Evolutionary conservation across 805 yeast species (phyloP), one percentile per base, ranked within the genome.

Genomic region (Alloascoidea hylecoeti): DNA sequence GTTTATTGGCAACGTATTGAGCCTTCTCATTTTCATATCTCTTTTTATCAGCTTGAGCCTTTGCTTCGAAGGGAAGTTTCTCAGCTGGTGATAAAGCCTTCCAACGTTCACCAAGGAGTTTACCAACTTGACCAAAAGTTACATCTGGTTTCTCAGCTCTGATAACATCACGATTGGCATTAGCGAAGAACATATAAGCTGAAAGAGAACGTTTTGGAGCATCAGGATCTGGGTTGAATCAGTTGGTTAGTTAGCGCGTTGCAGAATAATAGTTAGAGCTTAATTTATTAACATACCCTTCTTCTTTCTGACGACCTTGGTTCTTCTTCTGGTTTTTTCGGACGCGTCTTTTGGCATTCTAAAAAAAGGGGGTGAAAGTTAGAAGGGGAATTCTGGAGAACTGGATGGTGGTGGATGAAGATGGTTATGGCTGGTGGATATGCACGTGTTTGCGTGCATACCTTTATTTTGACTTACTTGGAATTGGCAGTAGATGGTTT

Each of bases 191-290:
- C 94, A 82, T 82, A 72, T 82, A 82, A 35, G 92, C 88, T 40
- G 89, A 78, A 54, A 82, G 64, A 15, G 92, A 81, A 69, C 92
- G 77, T 77, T 82, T 82, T 59, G 94, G 94, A 48, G 94, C 94
- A 59, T 81, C 81, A 65, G 94, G 94, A 61, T 82, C 92, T 50
- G 9, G 9, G 12, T 12, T 6, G 14, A 6, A 12, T 12, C 14
- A 12, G 14, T 12, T 32, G 5, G 9, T 14, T 32, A 32, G 5
- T 32, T 15, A 14, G 15, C 9, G 9, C 9, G 15, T 12, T 32
- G 9, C 9, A 5, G 9, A 5, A 5, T 32, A 32, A 12, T 32
- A 5, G 14, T 32, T 12, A 32, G 15, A 5, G 9, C 14, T 5
- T 13, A 32, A n/a, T 15, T 12, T n/a, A 12, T 12, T 32, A 32